Evolutionary conservation across 495 filamentous ascomycete genomes (phyloP), one percentile per base, ranked within the genome.

Genomic region (Aspergillus cristatus): DNA sequence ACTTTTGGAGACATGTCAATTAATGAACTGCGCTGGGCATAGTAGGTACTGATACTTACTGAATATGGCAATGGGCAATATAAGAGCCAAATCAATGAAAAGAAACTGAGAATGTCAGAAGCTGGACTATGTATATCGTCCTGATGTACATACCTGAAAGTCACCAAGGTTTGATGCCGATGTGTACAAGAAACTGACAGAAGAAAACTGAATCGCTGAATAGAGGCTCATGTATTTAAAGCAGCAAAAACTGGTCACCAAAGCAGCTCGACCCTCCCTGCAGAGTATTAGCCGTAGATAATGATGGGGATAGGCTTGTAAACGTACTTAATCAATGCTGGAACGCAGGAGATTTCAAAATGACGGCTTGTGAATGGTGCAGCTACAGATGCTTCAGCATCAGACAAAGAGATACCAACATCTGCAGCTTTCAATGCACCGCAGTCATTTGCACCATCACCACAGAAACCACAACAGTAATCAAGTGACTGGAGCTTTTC

Each of bases 171-270:
- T 99, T 14, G 90, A 96, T 13, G 81, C 93, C 15, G 84, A 93
- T 5, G 86, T 84, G 58, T 99, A 99, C 16, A 99, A 68, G 53
- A 99, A 94, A 75, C 86, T 95, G 55, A 99, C 93, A 2, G 87
- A 82, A n/a, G 86, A 93, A 67, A 99, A 99, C 60, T 99, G 93
- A 36, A 99, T 99, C 5, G 91, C 91, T 3, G 90, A 96, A 62
- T 99, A 99, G 42, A 99, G 63, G 51, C 86, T 94, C 93, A 99
- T 99, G 58, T 88, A 99, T 60, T 99, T 99, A 68, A 99, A 99
- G 66, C 93, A 99, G 63, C 86, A 94, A 63, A 99, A 99, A 55
- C 89, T 96, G 18, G 93, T 99, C 6, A 96, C 89, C 13, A 99
- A 70, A 32, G 93, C 83, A 31, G 90, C 90, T 42, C 93, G 79